Conservation (phyloP, 2,329 filamentous ascomycete species). For the Phyllosticta citrichinensis region DNA sequence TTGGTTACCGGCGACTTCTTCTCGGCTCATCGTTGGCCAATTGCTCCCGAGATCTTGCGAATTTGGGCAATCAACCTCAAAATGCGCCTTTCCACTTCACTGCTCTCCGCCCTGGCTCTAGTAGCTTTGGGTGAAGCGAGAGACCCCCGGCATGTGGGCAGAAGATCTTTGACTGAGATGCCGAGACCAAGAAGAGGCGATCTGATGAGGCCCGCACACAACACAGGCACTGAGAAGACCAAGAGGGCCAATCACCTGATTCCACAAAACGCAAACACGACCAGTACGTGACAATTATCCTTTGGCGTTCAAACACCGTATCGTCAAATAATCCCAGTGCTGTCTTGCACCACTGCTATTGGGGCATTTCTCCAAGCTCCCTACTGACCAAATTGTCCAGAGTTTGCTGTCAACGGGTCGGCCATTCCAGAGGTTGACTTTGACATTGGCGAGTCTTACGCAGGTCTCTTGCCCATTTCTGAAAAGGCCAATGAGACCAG, state of each 20-base stretch:
- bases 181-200: conserved; percentile 18
- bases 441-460: conserved; percentile 56
- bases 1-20: not conserved
- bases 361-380: conserved; percentile 29
- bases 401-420: conserved; percentile 54
- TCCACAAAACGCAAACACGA: conserved; percentile 33
- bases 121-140: conserved; percentile 14
- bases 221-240: not conserved
- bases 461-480: conserved; percentile 52
- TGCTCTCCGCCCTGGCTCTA: not conserved
- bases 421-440: conserved; percentile 59
- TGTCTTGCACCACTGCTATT: conserved; percentile 5
- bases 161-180: conserved; percentile 13
- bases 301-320: too few relatives aligned
- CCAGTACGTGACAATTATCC: conserved; percentile 16
- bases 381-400: conserved; percentile 33
- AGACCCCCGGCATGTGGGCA: not conserved
- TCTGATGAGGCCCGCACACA: conserved; percentile 12
- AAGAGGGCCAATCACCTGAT: conserved; percentile 21
- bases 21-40: too few relatives aligned
- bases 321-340: too few relatives aligned
- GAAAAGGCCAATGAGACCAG: conserved; percentile 38
- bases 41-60: too few relatives aligned
- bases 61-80: not conserved
- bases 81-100: not conserved